Base-by-base conservation (phyloP, 208 protist genomes). In the Trypanosomatidae sp. region DNA sequence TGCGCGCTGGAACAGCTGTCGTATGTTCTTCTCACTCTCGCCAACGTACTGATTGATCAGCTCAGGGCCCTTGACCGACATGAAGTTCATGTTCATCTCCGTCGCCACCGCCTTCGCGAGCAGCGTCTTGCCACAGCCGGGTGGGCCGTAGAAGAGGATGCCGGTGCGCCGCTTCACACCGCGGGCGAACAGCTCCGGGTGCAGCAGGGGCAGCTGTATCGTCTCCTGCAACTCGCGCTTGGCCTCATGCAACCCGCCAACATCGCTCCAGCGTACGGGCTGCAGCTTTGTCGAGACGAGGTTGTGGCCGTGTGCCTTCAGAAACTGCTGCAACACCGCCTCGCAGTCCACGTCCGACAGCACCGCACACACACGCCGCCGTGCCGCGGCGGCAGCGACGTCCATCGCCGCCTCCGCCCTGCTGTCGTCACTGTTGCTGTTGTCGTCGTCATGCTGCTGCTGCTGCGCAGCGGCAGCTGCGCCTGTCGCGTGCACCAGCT, bases 1-100 rank as follows among this genome's bases (percentile, higher is more conserved):
- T 0, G 92, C 92, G 7, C 70, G 70, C 48, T 93, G 71, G 46
- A 96, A 96, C 11, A 96, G 66, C 6, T 79, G 44, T 0, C 88
- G 74, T 37, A 96, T 87, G 59, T 95, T 94, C 22, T 52, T 53
- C 53, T 96, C 91, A 27, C 79, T 92, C 59, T 96, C 88, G 8
- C 91, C 91, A 1, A 96, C 83, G 54, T 96, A 96, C 66, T 88
- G 81, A 35, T 95, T 95, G 39, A 97, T 91, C 27, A 97, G 66
- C 66, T 97, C 90, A 0, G 93, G 93, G 0, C 93, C 90, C 56
- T 96, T 96, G n/a, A 96, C 90, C 0, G 76, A 83, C 63, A 96
- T 92, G 42, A 96, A 96, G 55, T 92, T 92, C 67, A 96, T 80
- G 46, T 81, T 80, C 75, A 91, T 91, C 65, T 96, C 85, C 0